Evolutionary conservation across 2,329 filamentous ascomycete genomes (phyloP).

Genomic region (Colletotrichum sp.): DNA sequence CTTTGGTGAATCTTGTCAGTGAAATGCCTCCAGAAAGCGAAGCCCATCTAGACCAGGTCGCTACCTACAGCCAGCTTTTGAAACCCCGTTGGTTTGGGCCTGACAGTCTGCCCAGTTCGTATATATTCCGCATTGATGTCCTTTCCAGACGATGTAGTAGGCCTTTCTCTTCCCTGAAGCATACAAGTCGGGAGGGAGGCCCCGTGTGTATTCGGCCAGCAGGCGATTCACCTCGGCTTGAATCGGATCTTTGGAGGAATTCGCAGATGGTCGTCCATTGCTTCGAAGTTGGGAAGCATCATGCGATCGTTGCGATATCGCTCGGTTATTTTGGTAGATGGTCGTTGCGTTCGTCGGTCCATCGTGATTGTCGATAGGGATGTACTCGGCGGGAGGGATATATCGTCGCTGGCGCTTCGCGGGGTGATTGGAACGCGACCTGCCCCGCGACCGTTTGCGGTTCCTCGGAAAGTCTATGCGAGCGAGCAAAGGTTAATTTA

Average conservation of each 20-base stretch:
- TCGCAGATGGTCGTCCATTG: neutral
- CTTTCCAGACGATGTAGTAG: neutral
- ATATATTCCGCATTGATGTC: neutral
- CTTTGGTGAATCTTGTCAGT: neutral
- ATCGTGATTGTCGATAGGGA: neutral
- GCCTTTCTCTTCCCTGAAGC: neutral
- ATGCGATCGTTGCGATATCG: neutral
- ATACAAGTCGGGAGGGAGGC: neutral
- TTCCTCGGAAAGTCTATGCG: neutral
- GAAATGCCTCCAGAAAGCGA: neutral
- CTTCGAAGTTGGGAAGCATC: fast-evolving
- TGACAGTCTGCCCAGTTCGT: fast-evolving
- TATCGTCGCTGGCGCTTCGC: neutral
- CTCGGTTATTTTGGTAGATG: neutral
- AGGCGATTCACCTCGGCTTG: neutral
- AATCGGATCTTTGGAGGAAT: neutral
- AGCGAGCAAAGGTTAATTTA: neutral
- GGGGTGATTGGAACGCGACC: neutral
- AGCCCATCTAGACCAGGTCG: fast-evolving
- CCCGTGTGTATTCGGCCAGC: neutral
- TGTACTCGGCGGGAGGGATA: fast-evolving
- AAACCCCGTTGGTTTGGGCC: neutral
- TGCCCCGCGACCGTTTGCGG: neutral
- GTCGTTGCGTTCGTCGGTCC: neutral
- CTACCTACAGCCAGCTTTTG: neutral